These are phyloP conservation scores for Aspergillus uvarum DNA, from an alignment of 2,329 filamentous ascomycete genomes.

Conservation along the genomic window DNA sequence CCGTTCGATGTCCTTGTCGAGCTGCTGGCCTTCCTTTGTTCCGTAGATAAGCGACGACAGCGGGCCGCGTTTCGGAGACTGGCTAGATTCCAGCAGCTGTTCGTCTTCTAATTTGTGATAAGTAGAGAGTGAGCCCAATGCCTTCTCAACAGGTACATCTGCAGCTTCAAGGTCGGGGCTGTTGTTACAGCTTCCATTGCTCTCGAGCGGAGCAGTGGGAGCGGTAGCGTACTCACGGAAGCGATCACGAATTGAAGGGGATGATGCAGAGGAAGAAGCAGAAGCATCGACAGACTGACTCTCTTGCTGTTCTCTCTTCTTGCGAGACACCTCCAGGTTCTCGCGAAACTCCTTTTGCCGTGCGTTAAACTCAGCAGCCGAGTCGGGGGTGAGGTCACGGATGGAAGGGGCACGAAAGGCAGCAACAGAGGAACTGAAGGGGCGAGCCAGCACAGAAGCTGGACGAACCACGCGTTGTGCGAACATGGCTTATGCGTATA, in stretches of 20 bases:
- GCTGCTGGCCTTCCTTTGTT: constrained; percentile 88
- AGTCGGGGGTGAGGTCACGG: constrained; percentile 75
- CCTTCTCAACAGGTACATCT: constrained; percentile 43
- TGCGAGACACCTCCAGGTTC: constrained; percentile 72
- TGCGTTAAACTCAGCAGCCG: constrained; percentile 72
- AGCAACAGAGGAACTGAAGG: constrained; percentile 58
- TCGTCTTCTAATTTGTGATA: constrained; percentile 55
- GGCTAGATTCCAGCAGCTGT: constrained; percentile 59
- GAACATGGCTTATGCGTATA: constrained; percentile 37
- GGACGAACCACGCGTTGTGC: constrained; percentile 52
- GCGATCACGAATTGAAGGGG: constrained; percentile 33
- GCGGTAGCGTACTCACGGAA: constrained; percentile 39
- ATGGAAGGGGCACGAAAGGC: constrained; percentile 67
- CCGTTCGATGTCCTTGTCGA: constrained; percentile 93
- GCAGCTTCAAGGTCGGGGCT: constrained; percentile 42
- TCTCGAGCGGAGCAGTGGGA: constrained; percentile 47
- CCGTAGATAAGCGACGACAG: constrained; percentile 92
- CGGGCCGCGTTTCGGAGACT: constrained; percentile 66
- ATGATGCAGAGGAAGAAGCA: constrained; percentile 44
- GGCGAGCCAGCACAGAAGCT: constrained; percentile 52
- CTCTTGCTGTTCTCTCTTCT: constrained; percentile 76
- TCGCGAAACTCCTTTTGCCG: constrained; percentile 87
- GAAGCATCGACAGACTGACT: constrained; percentile 65
- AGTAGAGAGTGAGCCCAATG: constrained; percentile 61
- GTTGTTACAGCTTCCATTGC: constrained; percentile 45